Evolutionary conservation across 1,284 basidiomycete species (phyloP).

Genomic region (Golubevia sp.): DNA sequence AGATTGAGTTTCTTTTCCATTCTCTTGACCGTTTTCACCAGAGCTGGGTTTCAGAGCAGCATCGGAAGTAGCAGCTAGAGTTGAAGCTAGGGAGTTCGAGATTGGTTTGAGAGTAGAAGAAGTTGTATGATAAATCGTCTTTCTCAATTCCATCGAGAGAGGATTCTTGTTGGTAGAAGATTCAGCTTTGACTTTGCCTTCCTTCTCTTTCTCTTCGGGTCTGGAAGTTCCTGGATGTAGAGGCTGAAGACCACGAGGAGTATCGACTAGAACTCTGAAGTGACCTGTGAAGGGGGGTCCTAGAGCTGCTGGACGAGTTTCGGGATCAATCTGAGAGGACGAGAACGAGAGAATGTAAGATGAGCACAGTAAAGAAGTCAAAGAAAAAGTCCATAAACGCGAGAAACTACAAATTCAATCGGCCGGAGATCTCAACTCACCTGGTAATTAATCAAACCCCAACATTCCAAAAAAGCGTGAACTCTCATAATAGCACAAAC

Average conservation of each 20-base stretch:
- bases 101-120: slow-evolving; percentile 12
- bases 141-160: slow-evolving; percentile 63
- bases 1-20: slow-evolving; percentile 41
- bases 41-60: slow-evolving; percentile 23
- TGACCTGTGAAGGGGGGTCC: slow-evolving; percentile 98
- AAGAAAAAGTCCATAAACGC: not conserved
- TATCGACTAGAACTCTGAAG: slow-evolving; percentile 95
- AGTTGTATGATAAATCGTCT: slow-evolving; percentile 54
- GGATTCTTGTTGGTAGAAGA: slow-evolving; percentile 77
- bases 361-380: not conserved
- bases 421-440: slow-evolving; percentile 66
- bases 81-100: slow-evolving; percentile 2
- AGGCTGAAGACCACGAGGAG: slow-evolving; percentile 91
- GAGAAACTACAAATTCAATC: too few relatives aligned
- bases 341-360: not conserved
- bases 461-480: slow-evolving; percentile 97
- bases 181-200: slow-evolving; percentile 66
- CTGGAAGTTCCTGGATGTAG: slow-evolving; percentile 74
- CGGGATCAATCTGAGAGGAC: slow-evolving; percentile 84
- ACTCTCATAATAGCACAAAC: slow-evolving; percentile 99
- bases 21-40: slow-evolving; percentile 69
- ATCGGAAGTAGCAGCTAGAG: not conserved
- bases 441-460: slow-evolving; percentile 99
- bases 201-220: too few relatives aligned
- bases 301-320: slow-evolving; percentile 87